Evolutionary conservation across 352 stramenopile species (phyloP).

Genomic region (Pythium utonaiense): DNA sequence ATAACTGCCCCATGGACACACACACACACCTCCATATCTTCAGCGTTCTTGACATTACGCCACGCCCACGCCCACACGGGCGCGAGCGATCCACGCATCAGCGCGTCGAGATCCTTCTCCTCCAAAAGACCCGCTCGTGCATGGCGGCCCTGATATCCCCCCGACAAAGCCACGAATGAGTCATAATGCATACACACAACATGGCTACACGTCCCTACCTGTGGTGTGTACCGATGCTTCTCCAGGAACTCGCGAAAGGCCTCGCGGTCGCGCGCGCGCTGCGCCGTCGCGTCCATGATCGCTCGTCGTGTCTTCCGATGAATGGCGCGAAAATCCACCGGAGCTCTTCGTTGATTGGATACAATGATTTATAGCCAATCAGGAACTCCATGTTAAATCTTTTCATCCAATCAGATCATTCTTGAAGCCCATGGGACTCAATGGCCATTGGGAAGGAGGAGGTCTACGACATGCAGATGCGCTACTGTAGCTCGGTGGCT

Average conservation of each 20-base stretch:
- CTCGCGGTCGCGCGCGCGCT: conserved; percentile 29
- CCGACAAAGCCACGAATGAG: too few species aligned
- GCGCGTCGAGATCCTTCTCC: conserved; percentile 44
- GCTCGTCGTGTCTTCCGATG: not conserved
- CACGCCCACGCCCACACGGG: conserved; percentile 40
- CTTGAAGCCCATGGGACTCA: too few species aligned
- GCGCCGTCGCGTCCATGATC: conserved; percentile 19
- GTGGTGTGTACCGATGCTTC: conserved; percentile 37
- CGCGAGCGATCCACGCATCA: conserved; percentile 28
- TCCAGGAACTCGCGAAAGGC: conserved; percentile 41
- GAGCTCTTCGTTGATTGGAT: not conserved
- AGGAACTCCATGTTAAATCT: not conserved
- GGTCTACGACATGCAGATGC: not conserved
- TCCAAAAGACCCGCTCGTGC: conserved; percentile 28
- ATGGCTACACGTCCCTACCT: conserved; percentile 16
- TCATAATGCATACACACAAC: not conserved
- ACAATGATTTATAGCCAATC: conserved; percentile 1
- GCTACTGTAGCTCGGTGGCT: not conserved
- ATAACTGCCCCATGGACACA: too few species aligned
- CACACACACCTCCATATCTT: conserved; percentile 32
- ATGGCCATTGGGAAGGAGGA: not conserved
- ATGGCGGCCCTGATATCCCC: conserved; percentile 37
- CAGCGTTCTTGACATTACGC: conserved; percentile 33
- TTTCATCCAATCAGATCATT: conserved; percentile 7
- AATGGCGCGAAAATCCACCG: conserved; percentile 6